These are phyloP conservation scores for Trichoderma polysporum DNA, from an alignment of 2,329 filamentous ascomycete genomes.

Conservation along the genomic window DNA sequence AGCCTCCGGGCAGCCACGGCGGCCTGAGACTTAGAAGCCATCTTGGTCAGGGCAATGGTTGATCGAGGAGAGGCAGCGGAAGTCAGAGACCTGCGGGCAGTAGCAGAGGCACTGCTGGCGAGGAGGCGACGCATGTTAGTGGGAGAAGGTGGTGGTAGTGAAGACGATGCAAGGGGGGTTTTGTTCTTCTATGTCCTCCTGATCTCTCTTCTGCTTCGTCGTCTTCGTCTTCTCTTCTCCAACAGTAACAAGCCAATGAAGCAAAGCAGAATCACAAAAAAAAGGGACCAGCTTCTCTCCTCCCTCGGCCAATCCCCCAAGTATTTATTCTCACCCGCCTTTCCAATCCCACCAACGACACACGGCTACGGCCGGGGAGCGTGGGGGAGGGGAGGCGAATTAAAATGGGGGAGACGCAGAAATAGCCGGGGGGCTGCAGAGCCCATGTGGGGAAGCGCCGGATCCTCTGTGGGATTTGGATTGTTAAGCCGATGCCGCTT, in stretches of 20 bases:
- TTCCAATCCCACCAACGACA: not conserved
- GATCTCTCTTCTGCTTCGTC: not conserved
- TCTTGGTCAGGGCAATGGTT: constrained; percentile 34
- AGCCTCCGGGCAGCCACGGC: constrained; percentile 51
- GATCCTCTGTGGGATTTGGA: not conserved
- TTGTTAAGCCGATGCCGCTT: constrained; percentile 25
- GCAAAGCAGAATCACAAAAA: not conserved
- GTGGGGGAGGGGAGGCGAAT: constrained; percentile 16
- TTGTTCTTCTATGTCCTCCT: not conserved
- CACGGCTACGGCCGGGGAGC: constrained; percentile 15
- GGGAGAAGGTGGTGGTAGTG: constrained; percentile 6
- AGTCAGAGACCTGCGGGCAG: constrained; percentile 36
- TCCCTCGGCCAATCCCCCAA: not conserved
- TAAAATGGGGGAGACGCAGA: not conserved
- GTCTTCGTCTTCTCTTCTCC: not conserved
- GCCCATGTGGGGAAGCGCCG: constrained; percentile 10
- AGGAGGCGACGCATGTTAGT: constrained; percentile 48
- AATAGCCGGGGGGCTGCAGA: not conserved
- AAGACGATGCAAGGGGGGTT: not conserved
- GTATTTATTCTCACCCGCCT: not conserved
- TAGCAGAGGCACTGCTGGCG: constrained; percentile 40
- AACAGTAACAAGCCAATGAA: not conserved
- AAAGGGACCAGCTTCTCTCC: not conserved
- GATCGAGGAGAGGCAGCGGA: constrained; percentile 29
- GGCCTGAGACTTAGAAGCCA: constrained; percentile 37